Conservation (phyloP, 2,329 filamentous ascomycete species). For the Hypoxylon sp. region DNA sequence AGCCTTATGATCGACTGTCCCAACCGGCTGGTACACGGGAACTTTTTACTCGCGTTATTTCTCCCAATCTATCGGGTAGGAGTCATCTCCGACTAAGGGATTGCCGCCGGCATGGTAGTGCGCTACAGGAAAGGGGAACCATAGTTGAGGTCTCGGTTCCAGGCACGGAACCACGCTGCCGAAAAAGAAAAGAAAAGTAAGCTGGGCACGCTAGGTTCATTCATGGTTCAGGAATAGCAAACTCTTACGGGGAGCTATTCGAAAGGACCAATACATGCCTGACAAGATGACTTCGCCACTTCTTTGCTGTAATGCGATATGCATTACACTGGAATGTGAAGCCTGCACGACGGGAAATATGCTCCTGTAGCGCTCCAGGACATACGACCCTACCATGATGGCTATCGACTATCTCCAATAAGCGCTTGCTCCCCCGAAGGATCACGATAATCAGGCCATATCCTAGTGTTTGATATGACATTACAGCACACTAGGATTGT, state of each 20-base stretch:
- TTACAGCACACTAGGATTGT: constrained; percentile 15
- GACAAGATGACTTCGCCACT: constrained; percentile 19
- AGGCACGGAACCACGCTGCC: constrained; percentile 35
- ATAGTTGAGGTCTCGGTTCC: constrained; percentile 16
- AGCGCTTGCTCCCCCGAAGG: constrained; percentile 23
- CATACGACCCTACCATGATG: constrained; percentile 17
- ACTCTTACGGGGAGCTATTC: constrained; percentile 11
- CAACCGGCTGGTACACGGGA: constrained; percentile 32
- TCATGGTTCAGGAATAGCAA: constrained; percentile 29
- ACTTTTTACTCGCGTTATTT: constrained; percentile 23
- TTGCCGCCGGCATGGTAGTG: constrained; percentile 14
- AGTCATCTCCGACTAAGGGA: constrained; percentile 23
- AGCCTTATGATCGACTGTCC: constrained; percentile 33
- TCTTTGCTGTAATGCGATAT: constrained; percentile 24
- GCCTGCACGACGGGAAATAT: constrained; percentile 14
- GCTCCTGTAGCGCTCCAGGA: constrained; percentile 5
- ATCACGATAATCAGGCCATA: constrained; percentile 38
- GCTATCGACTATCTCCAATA: constrained; percentile 27
- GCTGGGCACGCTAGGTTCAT: constrained; percentile 25
- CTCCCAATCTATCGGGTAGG: constrained; percentile 34
- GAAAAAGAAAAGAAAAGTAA: constrained; percentile 23
- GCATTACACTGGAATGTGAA: constrained; percentile 10
- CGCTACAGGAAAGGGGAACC: constrained; percentile 24
- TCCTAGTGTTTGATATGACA: constrained; percentile 14
- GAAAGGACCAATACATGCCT: constrained; percentile 11